phyloP scores from a whole-genome alignment of 306 rosid species.

The Pyrus betulifolia region DNA sequence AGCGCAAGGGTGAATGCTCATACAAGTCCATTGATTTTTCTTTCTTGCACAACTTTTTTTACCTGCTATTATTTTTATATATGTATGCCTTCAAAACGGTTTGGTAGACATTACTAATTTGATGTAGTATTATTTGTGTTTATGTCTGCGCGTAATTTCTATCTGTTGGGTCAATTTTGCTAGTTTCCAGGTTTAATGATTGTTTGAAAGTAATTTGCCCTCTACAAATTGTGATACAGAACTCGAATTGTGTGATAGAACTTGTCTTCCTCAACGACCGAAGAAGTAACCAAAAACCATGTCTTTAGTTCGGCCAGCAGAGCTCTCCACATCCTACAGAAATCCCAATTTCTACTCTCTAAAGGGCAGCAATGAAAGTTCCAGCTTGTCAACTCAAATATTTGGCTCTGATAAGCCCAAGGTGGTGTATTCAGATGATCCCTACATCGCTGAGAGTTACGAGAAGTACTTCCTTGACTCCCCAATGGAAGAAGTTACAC shows the following conservation, averaged over 20 bases:
- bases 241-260: constrained; percentile 17
- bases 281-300: constrained; percentile 27
- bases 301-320: constrained; percentile 66
- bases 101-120: neutral
- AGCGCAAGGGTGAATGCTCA: neutral
- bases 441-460: constrained; percentile 59
- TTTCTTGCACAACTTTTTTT: neutral
- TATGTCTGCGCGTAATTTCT: neutral
- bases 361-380: constrained; percentile 46
- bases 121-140: too few relatives aligned
- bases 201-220: constrained; percentile 4
- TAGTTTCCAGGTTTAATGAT: neutral
- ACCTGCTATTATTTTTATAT: neutral
- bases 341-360: constrained; percentile 61
- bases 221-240: constrained; percentile 10
- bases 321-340: constrained; percentile 44
- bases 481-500: constrained; percentile 49
- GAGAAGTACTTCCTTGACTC: constrained; percentile 75
- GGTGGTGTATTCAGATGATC: constrained; percentile 40
- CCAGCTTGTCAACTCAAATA: constrained; percentile 44
- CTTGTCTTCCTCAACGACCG: constrained; percentile 14
- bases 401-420: constrained; percentile 41
- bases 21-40: neutral
- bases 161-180: neutral
- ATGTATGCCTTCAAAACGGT: neutral